A percentile compares a stretch with the other conserved stretches of the same genome.
These are phyloP conservation scores for Butyriboletus appendiculatus DNA, from an alignment of 1,284 basidiomycete species.

Conservation along the genomic window DNA sequence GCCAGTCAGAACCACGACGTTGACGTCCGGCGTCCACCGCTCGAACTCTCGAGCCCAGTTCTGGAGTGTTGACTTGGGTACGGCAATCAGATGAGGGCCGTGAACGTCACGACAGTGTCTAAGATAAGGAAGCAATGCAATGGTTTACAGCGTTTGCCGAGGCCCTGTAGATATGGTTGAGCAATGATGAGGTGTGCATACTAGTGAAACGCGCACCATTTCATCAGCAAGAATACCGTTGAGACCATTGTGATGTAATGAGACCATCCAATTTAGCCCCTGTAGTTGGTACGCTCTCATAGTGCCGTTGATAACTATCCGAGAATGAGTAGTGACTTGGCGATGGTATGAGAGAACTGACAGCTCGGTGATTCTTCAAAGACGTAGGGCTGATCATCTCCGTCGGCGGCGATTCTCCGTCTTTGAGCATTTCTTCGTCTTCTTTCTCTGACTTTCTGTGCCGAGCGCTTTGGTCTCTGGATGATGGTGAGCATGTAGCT, in stretches of 20 bases:
- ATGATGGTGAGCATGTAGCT: slow-evolving; percentile 5
- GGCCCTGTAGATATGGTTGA: slow-evolving; percentile 59
- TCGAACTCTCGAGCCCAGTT: slow-evolving; percentile 97
- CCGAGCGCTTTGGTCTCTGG: slow-evolving; percentile 73
- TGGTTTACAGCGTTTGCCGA: slow-evolving; percentile 97
- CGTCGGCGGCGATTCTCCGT: slow-evolving; percentile 78
- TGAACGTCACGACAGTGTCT: slow-evolving; percentile 77
- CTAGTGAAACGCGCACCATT: slow-evolving; percentile 60
- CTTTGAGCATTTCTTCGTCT: slow-evolving; percentile 92
- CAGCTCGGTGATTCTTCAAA: slow-evolving; percentile 93
- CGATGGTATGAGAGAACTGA: slow-evolving; percentile 41
- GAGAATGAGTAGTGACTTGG: not conserved
- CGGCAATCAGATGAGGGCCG: slow-evolving; percentile 94
- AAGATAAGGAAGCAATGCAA: slow-evolving; percentile 96
- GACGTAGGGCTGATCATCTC: slow-evolving; percentile 85
- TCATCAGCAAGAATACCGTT: slow-evolving; percentile 95
- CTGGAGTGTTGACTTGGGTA: slow-evolving; percentile 96
- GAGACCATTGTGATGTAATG: slow-evolving; percentile 89
- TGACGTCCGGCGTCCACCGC: slow-evolving; percentile 92
- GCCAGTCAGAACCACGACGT: slow-evolving; percentile 81
- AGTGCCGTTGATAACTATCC: slow-evolving; percentile 78
- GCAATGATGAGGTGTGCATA: not conserved
- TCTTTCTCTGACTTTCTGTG: slow-evolving; percentile 98
- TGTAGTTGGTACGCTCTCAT: slow-evolving; percentile 97
- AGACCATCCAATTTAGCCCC: slow-evolving; percentile 97